Base-by-base conservation (phyloP, 176 grass and related monocot species). In the Alloteropsis semialata region DNA sequence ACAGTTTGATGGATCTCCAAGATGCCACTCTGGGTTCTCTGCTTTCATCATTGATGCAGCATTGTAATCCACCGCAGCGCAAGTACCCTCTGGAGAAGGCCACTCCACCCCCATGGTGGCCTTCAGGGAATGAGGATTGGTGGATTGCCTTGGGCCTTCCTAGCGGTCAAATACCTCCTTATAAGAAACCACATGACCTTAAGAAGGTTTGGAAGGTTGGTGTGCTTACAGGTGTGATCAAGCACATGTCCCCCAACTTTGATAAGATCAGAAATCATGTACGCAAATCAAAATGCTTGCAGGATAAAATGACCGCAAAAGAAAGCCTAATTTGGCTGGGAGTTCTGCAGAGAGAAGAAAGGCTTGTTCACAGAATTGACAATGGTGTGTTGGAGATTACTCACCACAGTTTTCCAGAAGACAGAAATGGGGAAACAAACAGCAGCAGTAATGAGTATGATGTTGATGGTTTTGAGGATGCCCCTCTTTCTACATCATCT, bases 181-280 rank as follows among this genome's bases (percentile, higher is more conserved):
- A 99, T 51, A 99, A 93, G 77, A 99, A 99, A 37, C 96, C 96
- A 21, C 96, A 99, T 75, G 96, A 96, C 81, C 90, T 99, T 80
- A 99, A 99, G 89, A 96, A 99, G 83, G 55, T 99, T 34, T 99
- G 93, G 96, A 99, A 99, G 73, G 96, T 93, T 71, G 96, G 96
- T 15, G 96, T 99, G 82, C 90, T 99, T 38, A 94, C 93, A 14
- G 88, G 73, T 70, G 96, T 99, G 51, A 96, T 99, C 66, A 96
- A 94, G 78, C 96, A 99, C 87, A 99, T 99, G 93, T 88, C 91
- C 22, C 96, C 96, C 15, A 89, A 96, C 75, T 91, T 99, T 56
- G 96, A 90, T 64, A 99, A 96, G 89, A 96, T 99, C 67, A 96
- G 82, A 84, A 92, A 78, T 13, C 96, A 94, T 75, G 91, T 99